These are phyloP conservation scores for Solanum neorickii DNA, from an alignment of 257 asterid species.

Conservation along the genomic window DNA sequence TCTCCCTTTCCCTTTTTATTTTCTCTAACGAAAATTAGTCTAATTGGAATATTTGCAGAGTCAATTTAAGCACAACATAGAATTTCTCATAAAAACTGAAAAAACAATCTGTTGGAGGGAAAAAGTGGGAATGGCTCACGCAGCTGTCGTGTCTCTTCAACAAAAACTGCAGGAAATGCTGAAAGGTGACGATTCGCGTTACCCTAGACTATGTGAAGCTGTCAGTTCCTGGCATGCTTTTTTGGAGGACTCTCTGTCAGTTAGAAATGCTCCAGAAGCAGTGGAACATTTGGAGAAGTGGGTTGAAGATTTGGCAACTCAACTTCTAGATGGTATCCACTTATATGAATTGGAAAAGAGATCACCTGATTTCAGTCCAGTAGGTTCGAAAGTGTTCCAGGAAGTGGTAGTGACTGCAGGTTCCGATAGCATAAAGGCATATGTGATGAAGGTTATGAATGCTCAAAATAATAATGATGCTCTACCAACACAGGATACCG, in stretches of 20 bases:
- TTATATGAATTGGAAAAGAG: not conserved
- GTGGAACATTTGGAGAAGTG: not conserved
- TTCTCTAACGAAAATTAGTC: rapidly evolving
- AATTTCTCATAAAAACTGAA: not conserved
- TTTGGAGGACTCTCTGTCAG: not conserved
- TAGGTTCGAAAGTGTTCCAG: not conserved
- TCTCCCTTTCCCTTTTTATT: not conserved
- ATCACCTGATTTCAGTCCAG: not conserved
- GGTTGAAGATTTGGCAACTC: not conserved
- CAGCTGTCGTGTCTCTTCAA: not conserved
- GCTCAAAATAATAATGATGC: rapidly evolving
- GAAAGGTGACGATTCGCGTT: not conserved
- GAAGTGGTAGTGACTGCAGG: not conserved
- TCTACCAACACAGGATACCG: rapidly evolving
- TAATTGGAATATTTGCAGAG: not conserved
- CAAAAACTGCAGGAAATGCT: not conserved
- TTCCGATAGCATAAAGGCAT: not conserved
- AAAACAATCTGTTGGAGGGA: not conserved
- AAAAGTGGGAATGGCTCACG: not conserved
- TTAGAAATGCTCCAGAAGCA: not conserved
- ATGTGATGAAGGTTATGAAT: not conserved
- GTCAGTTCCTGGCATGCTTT: not conserved
- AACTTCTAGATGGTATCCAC: not conserved
- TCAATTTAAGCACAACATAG: not conserved
- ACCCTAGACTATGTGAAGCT: not conserved